Conservation (phyloP, 441 rosid genomes). For the Cnidoscolus chayamansa region DNA sequence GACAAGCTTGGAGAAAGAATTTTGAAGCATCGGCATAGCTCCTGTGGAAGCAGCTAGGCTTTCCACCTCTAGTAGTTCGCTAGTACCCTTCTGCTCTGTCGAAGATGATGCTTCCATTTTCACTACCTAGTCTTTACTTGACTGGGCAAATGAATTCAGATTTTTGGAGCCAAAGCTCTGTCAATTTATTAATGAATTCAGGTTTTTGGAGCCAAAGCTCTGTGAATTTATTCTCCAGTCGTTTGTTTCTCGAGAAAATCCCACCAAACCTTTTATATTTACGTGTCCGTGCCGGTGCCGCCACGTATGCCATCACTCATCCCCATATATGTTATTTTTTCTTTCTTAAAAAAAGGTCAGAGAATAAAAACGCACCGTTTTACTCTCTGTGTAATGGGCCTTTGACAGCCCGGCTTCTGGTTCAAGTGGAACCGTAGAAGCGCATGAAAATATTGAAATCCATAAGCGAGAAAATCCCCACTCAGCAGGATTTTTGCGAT, state of each 20-base stretch:
- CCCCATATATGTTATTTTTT: no score
- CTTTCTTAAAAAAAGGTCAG: background rate
- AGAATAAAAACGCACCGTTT: background rate
- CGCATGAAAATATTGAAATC: background rate
- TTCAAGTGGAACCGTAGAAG: background rate
- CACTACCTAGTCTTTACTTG: no score
- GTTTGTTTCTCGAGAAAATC: constrained; percentile 12
- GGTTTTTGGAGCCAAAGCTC: background rate
- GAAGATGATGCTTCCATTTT: constrained; percentile 83
- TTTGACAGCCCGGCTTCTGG: background rate
- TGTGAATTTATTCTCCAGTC: background rate
- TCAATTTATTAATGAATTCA: background rate
- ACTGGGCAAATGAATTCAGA: background rate
- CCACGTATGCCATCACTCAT: background rate
- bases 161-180: background rate
- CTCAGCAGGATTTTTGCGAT: background rate
- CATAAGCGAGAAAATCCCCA: background rate
- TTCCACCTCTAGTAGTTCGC: constrained; percentile 64
- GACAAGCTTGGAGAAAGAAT: constrained; percentile 55
- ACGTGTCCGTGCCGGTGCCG: background rate
- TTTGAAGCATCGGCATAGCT: constrained; percentile 62
- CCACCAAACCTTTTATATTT: background rate
- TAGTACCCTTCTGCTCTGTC: constrained; percentile 34
- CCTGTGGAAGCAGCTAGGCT: constrained; percentile 71
- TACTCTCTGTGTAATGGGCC: background rate